Evolutionary conservation across 108 stramenopile genomes (phyloP).

Genomic region (Bacterosira constricta): DNA sequence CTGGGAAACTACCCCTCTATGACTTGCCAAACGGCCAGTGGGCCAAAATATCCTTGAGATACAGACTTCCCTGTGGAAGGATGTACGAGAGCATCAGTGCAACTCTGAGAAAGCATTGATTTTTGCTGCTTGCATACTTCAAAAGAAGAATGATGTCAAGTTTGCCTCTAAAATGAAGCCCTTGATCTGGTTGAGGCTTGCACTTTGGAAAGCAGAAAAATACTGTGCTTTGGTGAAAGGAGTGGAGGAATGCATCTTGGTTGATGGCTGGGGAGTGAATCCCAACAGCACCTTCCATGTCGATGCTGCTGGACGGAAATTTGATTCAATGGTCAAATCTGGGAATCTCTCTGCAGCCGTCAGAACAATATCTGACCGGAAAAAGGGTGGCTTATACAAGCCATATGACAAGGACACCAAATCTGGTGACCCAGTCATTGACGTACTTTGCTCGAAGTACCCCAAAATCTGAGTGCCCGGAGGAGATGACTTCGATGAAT

Average conservation of each 20-base stretch:
- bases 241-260: background rate
- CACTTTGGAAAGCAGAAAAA: conserved; percentile 7
- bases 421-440: conserved; percentile 21
- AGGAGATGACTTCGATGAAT: background rate
- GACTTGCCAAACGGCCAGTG: background rate
- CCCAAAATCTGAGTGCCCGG: background rate
- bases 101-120: conserved; percentile 5
- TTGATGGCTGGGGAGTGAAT: background rate
- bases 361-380: conserved; percentile 10
- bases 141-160: background rate
- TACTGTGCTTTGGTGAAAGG: conserved; percentile 2
- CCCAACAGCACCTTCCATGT: background rate
- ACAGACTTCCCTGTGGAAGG: background rate
- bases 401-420: conserved; percentile 31
- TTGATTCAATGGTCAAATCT: conserved; percentile 20
- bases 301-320: conserved; percentile 1
- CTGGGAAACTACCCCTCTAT: background rate
- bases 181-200: background rate
- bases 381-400: conserved; percentile 6
- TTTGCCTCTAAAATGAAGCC: background rate
- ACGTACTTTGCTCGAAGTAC: conserved; percentile 30
- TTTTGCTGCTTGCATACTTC: conserved; percentile 6
- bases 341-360: conserved; percentile 34
- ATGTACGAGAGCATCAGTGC: background rate
- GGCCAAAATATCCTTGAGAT: background rate